Evolutionary conservation across 768 basidiomycete genomes (phyloP).

Genomic region (Psilocybe sp.): DNA sequence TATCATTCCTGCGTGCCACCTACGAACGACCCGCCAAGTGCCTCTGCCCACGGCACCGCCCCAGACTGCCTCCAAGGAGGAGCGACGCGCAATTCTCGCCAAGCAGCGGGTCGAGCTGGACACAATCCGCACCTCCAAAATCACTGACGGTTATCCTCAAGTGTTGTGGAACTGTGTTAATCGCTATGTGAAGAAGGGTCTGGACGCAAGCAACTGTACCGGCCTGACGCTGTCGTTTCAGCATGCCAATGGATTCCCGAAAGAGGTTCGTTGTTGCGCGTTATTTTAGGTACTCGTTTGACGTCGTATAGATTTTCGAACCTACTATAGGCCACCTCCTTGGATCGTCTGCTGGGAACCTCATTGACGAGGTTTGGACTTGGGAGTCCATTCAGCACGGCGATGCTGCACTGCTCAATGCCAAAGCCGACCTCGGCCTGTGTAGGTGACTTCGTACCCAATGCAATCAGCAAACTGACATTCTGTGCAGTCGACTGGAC

Average conservation of each 20-base stretch:
- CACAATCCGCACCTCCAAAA: constrained; percentile 27
- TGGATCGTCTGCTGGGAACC: constrained; percentile 28
- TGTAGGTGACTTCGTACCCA: constrained; percentile 38
- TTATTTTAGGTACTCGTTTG: background rate
- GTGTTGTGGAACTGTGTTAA: constrained; percentile 72
- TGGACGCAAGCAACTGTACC: constrained; percentile 19
- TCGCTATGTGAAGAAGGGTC: constrained; percentile 52
- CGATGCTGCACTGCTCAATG: constrained; percentile 77
- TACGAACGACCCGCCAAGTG: constrained; percentile 41
- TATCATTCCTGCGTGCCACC: constrained; percentile 50
- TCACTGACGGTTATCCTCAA: constrained; percentile 34
- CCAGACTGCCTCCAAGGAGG: constrained; percentile 31
- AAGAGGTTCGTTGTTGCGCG: constrained; percentile 55
- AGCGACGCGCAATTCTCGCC: constrained; percentile 24
- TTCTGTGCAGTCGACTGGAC: constrained; percentile 66
- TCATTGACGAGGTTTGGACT: constrained; percentile 71
- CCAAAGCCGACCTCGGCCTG: constrained; percentile 46
- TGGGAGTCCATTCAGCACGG: constrained; percentile 87
- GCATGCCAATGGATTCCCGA: constrained; percentile 87
- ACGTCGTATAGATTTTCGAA: constrained; percentile 68
- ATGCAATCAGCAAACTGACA: background rate
- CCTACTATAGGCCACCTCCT: constrained; percentile 57
- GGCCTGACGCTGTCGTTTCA: constrained; percentile 72
- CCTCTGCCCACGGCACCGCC: constrained; percentile 33
- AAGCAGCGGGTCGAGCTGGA: constrained; percentile 22